These are phyloP conservation scores for Coniferiporia weirii DNA, from an alignment of 1,284 basidiomycete species.

Conservation along the genomic window DNA sequence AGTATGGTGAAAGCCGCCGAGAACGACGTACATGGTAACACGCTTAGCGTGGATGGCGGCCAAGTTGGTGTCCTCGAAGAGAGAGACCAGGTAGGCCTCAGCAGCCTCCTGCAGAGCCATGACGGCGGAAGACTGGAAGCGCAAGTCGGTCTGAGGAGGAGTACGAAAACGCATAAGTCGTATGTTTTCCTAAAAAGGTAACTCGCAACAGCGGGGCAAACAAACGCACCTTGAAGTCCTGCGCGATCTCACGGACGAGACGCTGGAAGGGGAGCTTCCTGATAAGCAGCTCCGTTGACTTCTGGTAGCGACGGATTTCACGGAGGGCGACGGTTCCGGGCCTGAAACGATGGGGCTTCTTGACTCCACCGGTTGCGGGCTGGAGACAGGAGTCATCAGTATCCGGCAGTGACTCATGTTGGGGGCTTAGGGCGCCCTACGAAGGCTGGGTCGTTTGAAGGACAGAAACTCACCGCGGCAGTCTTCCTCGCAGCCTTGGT, in stretches of 20 bases:
- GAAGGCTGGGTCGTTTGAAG: constrained; percentile 20
- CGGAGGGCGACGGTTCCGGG: constrained; percentile 97
- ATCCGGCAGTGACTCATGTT: constrained; percentile 15
- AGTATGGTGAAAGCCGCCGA: constrained; percentile 22
- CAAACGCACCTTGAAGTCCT: constrained; percentile 85
- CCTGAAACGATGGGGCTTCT: constrained; percentile 97
- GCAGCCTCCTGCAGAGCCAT: constrained; percentile 95
- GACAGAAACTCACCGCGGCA: constrained; percentile 50
- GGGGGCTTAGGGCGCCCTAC: constrained; percentile 10
- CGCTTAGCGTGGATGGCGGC: constrained; percentile 93
- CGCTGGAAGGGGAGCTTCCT: constrained; percentile 96
- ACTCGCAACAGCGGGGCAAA: constrained; percentile 21
- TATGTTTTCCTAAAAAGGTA: constrained; percentile 14
- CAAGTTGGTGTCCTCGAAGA: constrained; percentile 92
- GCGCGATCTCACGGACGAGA: constrained; percentile 93
- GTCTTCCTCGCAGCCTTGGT: constrained; percentile 89
- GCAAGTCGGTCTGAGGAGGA: constrained; percentile 72
- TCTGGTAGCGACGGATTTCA: constrained; percentile 97
- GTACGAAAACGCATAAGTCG: neutral
- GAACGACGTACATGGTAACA: constrained; percentile 65
- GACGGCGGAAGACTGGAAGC: constrained; percentile 96
- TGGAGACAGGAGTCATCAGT: constrained; percentile 11
- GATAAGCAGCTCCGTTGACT: constrained; percentile 93
- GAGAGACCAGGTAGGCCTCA: constrained; percentile 95
- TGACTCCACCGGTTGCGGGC: constrained; percentile 91